Evolutionary conservation across 2,329 filamentous ascomycete species (phyloP), one percentile per base, ranked within the genome.

Genomic region (Periconia sp.): DNA sequence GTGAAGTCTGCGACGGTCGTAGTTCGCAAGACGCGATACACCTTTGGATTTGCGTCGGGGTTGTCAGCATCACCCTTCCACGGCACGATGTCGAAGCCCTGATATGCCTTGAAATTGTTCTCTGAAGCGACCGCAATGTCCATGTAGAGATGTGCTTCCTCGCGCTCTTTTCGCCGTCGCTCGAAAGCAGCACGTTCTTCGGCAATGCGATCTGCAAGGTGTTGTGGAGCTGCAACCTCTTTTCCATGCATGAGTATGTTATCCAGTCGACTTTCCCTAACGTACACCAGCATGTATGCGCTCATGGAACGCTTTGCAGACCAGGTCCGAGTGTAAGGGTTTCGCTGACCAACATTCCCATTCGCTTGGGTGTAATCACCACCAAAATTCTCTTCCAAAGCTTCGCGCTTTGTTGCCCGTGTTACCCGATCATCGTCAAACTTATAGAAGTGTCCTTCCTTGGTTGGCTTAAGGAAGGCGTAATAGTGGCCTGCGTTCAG

Each of bases 211-310:
- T 80, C 79, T 62, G 89, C 86, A 37, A 97, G 82, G 73, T 96
- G 92, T 38, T 78, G 68, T 2, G 94, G 95, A 12, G 91, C 89
- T 59, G 95, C 87, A 2, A 87, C 81, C 52, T 87, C 79, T n/a
- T 82, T 80, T 25, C 94, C 87, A 0, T 85, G 82, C 29, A 86
- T 83, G 39, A 99, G 78, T 34, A 97, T 86, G 54, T 88, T 80
- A 62, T 96, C 88, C n/a, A 95, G 73, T 43, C 86, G 83, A 37
- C 86, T 88, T 67, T 96, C 89, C 32, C 94, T 86, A 54, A 99
- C 90, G 65, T 99, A 99, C 2, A 99, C 95, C 77, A 99, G 74
- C 94, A 99, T 99, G 77, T 99, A 99, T 4, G 94, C 95, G 68
- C 92, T 99, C 80, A 86, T 87, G 2, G 83, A 86, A 33, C 83